Evolutionary conservation across 2,329 filamentous ascomycete species (phyloP).

Genomic region (Biscogniauxia marginata): DNA sequence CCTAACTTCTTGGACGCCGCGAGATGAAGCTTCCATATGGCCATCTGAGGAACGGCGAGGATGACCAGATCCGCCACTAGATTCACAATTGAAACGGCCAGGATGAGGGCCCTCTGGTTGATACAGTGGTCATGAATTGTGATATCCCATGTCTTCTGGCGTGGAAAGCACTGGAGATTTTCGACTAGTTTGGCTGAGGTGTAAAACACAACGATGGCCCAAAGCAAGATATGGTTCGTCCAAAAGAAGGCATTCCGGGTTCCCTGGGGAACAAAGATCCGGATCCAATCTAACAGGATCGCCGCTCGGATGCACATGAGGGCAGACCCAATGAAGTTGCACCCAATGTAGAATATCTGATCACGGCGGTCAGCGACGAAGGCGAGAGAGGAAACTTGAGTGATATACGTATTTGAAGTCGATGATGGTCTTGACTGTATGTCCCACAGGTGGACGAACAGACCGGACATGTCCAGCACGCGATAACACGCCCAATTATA

Average conservation of each 20-base stretch:
- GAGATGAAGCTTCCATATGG: not conserved
- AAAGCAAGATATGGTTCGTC: not conserved
- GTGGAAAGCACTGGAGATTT: not conserved
- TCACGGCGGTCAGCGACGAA: not conserved
- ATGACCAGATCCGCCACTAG: not conserved
- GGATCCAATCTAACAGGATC: not conserved
- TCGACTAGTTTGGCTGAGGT: not conserved
- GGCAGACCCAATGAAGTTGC: not conserved
- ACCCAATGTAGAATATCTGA: not conserved
- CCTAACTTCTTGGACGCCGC: not conserved
- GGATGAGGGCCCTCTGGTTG: not conserved
- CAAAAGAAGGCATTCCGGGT: not conserved
- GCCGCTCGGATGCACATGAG: not conserved
- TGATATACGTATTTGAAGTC: not conserved
- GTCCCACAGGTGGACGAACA: not conserved
- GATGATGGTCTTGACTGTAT: not conserved
- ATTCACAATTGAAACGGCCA: not conserved
- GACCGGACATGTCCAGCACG: not conserved
- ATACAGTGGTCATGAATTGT: not conserved
- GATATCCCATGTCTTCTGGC: not conserved
- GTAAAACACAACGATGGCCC: not conserved
- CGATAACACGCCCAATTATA: not conserved
- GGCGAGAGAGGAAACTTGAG: too few relatives aligned
- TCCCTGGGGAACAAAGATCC: not conserved
- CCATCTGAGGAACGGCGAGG: not conserved